These are phyloP conservation scores for Annulohypoxylon stygium DNA, from an alignment of 495 filamentous ascomycete genomes.

Conservation along the genomic window DNA sequence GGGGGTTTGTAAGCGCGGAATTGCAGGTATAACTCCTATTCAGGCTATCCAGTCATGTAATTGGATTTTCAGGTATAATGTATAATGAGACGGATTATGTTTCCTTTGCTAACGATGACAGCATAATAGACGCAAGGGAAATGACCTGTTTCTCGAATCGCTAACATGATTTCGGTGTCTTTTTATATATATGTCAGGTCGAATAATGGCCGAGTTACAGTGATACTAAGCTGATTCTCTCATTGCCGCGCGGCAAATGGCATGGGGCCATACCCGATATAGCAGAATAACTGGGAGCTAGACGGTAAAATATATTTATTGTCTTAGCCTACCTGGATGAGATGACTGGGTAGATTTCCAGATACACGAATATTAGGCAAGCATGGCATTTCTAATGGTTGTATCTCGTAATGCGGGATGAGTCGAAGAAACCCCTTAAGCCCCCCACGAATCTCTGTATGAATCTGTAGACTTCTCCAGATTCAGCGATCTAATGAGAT, in stretches of 20 bases:
- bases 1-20: slow-evolving; percentile 20
- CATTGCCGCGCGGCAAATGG: slow-evolving; percentile 47
- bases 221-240: slow-evolving; percentile 23
- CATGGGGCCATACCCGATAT: slow-evolving; percentile 30
- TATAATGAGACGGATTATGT: slow-evolving; percentile 8
- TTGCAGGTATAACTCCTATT: background rate
- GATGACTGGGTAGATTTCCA: background rate
- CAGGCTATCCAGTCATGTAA: background rate
- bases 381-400: slow-evolving; percentile 1
- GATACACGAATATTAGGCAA: slow-evolving; percentile 8
- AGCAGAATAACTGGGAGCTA: slow-evolving; percentile 11
- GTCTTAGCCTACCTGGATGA: background rate
- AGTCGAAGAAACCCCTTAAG: background rate
- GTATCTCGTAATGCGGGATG: slow-evolving; percentile 6
- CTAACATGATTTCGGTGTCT: slow-evolving; percentile 6
- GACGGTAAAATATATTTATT: slow-evolving; percentile 11
- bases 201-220: background rate
- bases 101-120: background rate
- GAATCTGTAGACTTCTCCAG: slow-evolving; percentile 20
- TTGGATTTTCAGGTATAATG: background rate
- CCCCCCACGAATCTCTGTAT: background rate
- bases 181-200: slow-evolving; percentile 18
- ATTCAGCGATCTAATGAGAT: slow-evolving; percentile 35
- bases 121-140: slow-evolving; percentile 6
- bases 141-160: slow-evolving; percentile 5